Conservation (phyloP, 1,284 basidiomycete species). For the Tilletia horrida region DNA sequence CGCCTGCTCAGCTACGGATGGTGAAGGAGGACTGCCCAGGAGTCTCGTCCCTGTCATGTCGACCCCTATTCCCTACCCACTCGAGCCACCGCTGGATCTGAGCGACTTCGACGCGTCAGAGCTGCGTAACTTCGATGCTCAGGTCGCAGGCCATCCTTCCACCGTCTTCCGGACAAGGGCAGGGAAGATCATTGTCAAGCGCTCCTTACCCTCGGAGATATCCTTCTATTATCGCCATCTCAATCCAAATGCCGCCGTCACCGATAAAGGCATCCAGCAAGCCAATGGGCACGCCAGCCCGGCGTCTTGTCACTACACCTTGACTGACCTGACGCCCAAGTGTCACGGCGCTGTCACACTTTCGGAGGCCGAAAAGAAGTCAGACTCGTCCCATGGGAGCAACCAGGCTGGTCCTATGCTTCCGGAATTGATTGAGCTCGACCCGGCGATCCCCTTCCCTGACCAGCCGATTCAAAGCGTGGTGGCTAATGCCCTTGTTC, state of each 20-base stretch:
- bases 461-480: too few species aligned
- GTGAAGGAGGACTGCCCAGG: too few species aligned
- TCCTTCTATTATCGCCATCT: conserved; percentile 72
- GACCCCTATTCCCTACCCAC: not conserved
- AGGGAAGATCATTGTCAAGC: conserved; percentile 79
- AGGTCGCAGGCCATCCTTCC: conserved; percentile 84
- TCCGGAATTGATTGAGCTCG: conserved; percentile 38
- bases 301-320: not conserved
- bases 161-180: conserved; percentile 69
- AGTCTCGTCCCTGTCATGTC: not conserved
- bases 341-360: conserved; percentile 64
- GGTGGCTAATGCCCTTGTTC: conserved; percentile 60
- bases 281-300: too few species aligned
- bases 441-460: conserved; percentile 57
- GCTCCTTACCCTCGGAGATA: conserved; percentile 69
- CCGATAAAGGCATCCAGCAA: conserved; percentile 15
- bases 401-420: conserved; percentile 19
- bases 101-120: conserved; percentile 4
- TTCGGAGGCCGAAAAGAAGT: conserved; percentile 59
- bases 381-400: too few species aligned
- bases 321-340: conserved; percentile 35
- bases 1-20: too few species aligned
- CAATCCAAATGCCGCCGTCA: conserved; percentile 55
- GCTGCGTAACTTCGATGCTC: conserved; percentile 50
- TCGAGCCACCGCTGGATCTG: not conserved